Evolutionary conservation across 768 basidiomycete species (phyloP), one percentile per base, ranked within the genome.

Genomic region (Tulasnella sp.): DNA sequence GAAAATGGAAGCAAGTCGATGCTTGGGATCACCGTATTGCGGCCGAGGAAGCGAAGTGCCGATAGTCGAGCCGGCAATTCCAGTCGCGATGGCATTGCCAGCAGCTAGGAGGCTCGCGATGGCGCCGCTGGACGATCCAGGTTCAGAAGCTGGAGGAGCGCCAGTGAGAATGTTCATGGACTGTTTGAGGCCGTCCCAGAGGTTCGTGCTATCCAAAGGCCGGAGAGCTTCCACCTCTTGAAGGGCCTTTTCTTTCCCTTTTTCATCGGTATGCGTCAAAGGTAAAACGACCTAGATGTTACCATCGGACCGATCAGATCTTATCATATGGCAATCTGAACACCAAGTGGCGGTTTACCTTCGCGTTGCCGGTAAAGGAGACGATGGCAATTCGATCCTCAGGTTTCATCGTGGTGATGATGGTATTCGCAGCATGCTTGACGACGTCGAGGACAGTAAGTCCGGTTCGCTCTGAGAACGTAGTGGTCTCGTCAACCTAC

Each of bases 151-250:
- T 17, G 52, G 52, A 14, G 52, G 29, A 26, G 52, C 52, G 0
- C 40, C 62, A 2, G 66, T 72, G 19, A 75, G 73, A 17, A 74
- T 12, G 71, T 75, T 74, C 70, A 75, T 71, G 39, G 74, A 74
- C 8, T 37, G 59, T 67, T 74, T 75, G 22, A 75, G 65, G 5
- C 75, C 75, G 36, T 74, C 75, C 75, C 75, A 75, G 11, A 75
- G 63, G 41, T 75, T 75, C 3, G 75, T 75, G 14, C 64, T 47
- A n/a, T 62, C 65, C 35, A 62, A 29, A 4, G 73, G 73, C 0
- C 62, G 70, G 26, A 75, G 69, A 17, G 34, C 17, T 44, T 71
- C 52, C 6, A 74, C 62, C 16, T 67, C 65, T 29, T 52, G 69
- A 40, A 72, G 35, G 41, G 72, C 70, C 14, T 36, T 22, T 7